Base-by-base conservation (phyloP, 1,284 basidiomycete species). In the Malassezia slooffiae region DNA sequence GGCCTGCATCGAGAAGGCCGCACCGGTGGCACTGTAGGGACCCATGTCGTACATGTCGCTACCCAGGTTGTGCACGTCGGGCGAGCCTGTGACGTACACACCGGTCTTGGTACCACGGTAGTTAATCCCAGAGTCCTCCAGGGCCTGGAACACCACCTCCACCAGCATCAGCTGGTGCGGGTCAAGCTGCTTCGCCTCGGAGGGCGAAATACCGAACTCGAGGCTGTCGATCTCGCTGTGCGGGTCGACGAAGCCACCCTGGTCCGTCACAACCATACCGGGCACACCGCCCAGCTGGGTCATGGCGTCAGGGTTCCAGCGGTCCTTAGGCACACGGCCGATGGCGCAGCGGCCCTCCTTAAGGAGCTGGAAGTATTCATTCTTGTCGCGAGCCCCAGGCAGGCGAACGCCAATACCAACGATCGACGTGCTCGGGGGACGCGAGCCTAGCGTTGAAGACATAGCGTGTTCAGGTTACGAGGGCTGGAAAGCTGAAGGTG, bases 231-330 rank as follows among this genome's bases (percentile, higher is more conserved):
- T 41, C 19, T 41, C 38, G 7, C 47, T 27, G 29, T 43, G 43
- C 15, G 35, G 44, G 12, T 43, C 38, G 28, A 50, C 32, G 26
- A 54, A 46, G 21, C 48, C 42, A 33, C 47, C 52, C 34, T 41
- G 39, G 38, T 50, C 47, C n/a, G 52, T 50, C 13, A 41, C 39
- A 12, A 41, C 29, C 43, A 23, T 54, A 13, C 38, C 42, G 11
- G 40, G 50, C 24, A 49, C 29, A 41, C 41, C 41, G 15, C 47
- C 47, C 8, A 31, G 49, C 38, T 57, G 47, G 13, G 51, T 47
- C 21, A 52, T 55, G 30, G 44, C 43, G 24, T 60, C 53, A 13
- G 56, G 46, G 28, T 58, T 58, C 35, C 55, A 56, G 34, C 50
- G 45, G 34, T 35, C 50, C 17, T 16, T 30, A 5, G 55, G 50